Conservation (phyloP, 352 stramenopile genomes). For the Thalassiosira ordinaria region DNA sequence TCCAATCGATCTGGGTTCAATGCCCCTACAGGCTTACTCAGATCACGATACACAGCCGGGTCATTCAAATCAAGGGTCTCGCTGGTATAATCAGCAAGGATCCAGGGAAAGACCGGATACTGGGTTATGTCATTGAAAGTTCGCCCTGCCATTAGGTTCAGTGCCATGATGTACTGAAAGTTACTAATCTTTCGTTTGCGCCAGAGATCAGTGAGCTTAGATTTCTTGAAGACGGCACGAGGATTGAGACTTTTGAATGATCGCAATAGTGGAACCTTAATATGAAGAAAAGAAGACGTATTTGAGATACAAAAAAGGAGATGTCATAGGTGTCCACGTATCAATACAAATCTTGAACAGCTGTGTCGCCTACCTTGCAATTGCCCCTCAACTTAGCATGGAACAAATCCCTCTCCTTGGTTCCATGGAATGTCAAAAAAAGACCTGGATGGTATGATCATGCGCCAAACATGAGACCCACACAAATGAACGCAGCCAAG, state of each 20-base stretch:
- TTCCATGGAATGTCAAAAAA: constrained; percentile 68
- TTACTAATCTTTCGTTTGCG: constrained; percentile 87
- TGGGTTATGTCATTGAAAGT: constrained; percentile 92
- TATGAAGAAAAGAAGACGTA: constrained; percentile 25
- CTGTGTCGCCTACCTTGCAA: constrained; percentile 72
- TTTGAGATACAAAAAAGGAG: constrained; percentile 3
- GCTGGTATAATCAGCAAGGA: constrained; percentile 95
- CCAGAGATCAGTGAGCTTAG: constrained; percentile 86
- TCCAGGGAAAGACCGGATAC: constrained; percentile 99
- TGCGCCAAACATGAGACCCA: neutral
- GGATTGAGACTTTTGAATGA: constrained; percentile 84
- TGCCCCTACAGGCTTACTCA: constrained; percentile 97
- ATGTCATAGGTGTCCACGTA: no score
- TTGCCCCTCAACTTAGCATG: constrained; percentile 80
- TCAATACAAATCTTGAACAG: no score
- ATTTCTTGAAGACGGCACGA: constrained; percentile 79
- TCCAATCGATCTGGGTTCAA: constrained; percentile 92
- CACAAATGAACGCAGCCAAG: no score
- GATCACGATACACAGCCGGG: constrained; percentile 90
- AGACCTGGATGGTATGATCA: constrained; percentile 23
- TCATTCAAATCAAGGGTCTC: constrained; percentile 93
- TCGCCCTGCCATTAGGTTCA: constrained; percentile 94
- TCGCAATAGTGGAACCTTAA: constrained; percentile 75
- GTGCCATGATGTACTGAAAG: constrained; percentile 96
- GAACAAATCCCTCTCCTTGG: constrained; percentile 83